Conservation (phyloP, 768 basidiomycete genomes). For the Calocybe cyanea region DNA sequence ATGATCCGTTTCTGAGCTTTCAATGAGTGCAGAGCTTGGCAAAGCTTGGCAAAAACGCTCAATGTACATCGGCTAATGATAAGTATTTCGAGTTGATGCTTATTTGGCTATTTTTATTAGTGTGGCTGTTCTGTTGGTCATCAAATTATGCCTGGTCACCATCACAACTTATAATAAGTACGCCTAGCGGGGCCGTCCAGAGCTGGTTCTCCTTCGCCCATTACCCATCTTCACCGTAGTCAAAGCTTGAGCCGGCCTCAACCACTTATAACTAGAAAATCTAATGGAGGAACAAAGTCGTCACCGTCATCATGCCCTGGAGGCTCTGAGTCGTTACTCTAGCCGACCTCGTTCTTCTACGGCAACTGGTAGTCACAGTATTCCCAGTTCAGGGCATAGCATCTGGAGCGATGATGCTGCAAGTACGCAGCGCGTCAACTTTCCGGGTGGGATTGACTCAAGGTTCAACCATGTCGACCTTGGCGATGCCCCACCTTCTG, state of each 20-base stretch:
- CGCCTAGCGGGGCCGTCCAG: neutral
- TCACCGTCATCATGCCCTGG: conserved; percentile 21
- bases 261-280: conserved; percentile 11
- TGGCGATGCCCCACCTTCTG: conserved; percentile 3
- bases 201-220: conserved; percentile 18
- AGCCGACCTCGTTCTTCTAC: conserved; percentile 9
- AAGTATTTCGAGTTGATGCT: too few species aligned
- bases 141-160: too few species aligned
- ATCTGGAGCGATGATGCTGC: conserved; percentile 16
- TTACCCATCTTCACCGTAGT: neutral
- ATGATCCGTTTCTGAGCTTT: too few species aligned
- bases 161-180: too few species aligned
- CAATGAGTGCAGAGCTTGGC: too few species aligned
- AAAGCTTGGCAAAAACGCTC: too few species aligned
- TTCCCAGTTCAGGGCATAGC: conserved; percentile 12
- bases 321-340: conserved; percentile 17
- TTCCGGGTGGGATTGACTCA: conserved; percentile 13
- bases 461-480: conserved; percentile 14
- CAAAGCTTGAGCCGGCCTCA: conserved; percentile 22
- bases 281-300: conserved; percentile 17
- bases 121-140: too few species aligned
- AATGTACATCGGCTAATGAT: too few species aligned
- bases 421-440: conserved; percentile 11
- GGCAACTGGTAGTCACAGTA: conserved; percentile 6
- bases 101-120: too few species aligned